Conservation (phyloP, 192 early-diverging fungal genomes). For the Coemansia aciculifera region DNA sequence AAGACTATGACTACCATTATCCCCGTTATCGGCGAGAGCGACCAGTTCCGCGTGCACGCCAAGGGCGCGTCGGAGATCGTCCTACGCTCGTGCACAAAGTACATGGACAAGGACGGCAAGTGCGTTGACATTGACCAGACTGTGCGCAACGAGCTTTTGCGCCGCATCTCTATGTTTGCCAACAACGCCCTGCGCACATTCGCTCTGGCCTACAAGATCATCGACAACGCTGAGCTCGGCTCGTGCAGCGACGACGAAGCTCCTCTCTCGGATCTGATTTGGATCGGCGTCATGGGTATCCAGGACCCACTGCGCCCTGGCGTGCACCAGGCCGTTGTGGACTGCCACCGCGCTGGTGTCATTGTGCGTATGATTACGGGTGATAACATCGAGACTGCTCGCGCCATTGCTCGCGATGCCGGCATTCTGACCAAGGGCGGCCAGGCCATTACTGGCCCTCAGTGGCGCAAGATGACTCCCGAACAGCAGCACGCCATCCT, state of each 20-base stretch:
- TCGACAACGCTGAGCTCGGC: slow-evolving; percentile 58
- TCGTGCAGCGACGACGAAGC: slow-evolving; percentile 47
- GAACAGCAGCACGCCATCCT: slow-evolving; percentile 87
- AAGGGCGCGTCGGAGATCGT: slow-evolving; percentile 95
- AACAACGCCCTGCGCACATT: slow-evolving; percentile 87
- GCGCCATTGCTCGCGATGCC: slow-evolving; percentile 95
- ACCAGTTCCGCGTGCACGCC: slow-evolving; percentile 70
- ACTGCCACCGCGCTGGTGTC: slow-evolving; percentile 89
- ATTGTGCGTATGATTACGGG: slow-evolving; percentile 99
- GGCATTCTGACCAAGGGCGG: slow-evolving; percentile 75
- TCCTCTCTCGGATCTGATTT: slow-evolving; percentile 59
- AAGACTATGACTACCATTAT: slow-evolving; percentile 92
- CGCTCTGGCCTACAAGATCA: slow-evolving; percentile 79
- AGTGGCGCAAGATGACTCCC: slow-evolving; percentile 79
- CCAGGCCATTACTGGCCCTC: slow-evolving; percentile 91
- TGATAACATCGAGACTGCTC: slow-evolving; percentile 91
- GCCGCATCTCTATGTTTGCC: slow-evolving; percentile 43
- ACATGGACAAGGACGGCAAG: slow-evolving; percentile 40
- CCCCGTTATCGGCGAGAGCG: slow-evolving; percentile 54
- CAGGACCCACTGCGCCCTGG: slow-evolving; percentile 95
- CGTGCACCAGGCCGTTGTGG: slow-evolving; percentile 84
- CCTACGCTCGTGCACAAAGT: slow-evolving; percentile 9
- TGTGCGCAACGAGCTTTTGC: slow-evolving; percentile 35
- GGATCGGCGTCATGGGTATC: slow-evolving; percentile 94
- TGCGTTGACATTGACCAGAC: slow-evolving; percentile 20